A percentile compares a stretch with the other conserved stretches of the same genome.
These are phyloP conservation scores for Kluyveromyces aestuarii DNA, from an alignment of 805 yeast genomes.

Conservation along the genomic window DNA sequence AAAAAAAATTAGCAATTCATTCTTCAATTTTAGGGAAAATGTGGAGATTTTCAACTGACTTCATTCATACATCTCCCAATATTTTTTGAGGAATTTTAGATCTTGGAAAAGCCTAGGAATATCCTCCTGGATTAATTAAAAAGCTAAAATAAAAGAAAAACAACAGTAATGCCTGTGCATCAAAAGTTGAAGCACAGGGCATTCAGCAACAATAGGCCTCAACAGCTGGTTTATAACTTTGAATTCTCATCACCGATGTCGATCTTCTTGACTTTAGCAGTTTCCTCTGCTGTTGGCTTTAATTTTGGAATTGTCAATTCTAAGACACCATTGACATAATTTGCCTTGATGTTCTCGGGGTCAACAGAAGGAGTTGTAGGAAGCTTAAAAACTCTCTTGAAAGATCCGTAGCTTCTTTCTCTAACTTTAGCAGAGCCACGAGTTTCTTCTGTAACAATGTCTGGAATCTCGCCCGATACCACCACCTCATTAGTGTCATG, in stretches of 20 bases:
- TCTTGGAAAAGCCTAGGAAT: no score
- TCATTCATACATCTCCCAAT: no score
- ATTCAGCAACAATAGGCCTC: background rate
- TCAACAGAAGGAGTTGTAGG: slow-evolving; percentile 33
- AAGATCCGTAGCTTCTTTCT: slow-evolving; percentile 33
- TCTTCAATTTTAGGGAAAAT: no score
- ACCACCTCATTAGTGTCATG: slow-evolving; percentile 35
- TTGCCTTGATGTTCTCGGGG: slow-evolving; percentile 37
- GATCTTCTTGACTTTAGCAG: slow-evolving; percentile 19
- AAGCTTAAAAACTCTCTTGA: slow-evolving; percentile 35
- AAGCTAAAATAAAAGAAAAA: no score
- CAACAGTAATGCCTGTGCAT: no score
- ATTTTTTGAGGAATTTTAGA: no score
- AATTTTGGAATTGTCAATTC: slow-evolving; percentile 35
- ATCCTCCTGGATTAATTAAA: no score
- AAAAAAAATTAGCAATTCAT: no score
- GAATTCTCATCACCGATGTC: slow-evolving; percentile 19
- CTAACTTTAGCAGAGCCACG: slow-evolving; percentile 21
- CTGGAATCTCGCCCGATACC: slow-evolving; percentile 37
- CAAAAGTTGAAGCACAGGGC: no score
- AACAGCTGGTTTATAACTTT: background rate
- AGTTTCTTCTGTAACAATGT: slow-evolving; percentile 13
- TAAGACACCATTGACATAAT: slow-evolving; percentile 38
- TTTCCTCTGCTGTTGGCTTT: slow-evolving; percentile 15
- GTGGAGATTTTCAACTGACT: no score